Percentiles rank a stretch among this genome's conserved stretches.
phyloP scores from a whole-genome alignment of 2,329 filamentous ascomycete species.

The Aspergillus sojae region DNA sequence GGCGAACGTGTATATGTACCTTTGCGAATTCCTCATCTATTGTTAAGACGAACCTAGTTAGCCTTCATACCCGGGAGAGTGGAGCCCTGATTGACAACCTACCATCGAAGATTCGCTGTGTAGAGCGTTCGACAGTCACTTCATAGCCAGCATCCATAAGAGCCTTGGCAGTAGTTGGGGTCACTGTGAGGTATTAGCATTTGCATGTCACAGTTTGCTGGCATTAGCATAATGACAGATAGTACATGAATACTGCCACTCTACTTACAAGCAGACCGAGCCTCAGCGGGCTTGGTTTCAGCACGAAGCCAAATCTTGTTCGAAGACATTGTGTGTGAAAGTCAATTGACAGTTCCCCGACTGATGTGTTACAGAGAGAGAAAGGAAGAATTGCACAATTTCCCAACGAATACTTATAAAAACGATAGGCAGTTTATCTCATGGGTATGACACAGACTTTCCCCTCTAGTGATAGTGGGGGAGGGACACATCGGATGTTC shows the following conservation, averaged over 20 bases:
- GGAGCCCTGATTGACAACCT: constrained; percentile 14
- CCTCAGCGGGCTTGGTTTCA: constrained; percentile 62
- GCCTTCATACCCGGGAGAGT: background rate
- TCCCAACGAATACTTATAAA: constrained; percentile 1
- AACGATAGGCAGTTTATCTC: constrained; percentile 13
- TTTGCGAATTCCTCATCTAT: constrained; percentile 40
- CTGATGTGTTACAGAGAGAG: constrained; percentile 2
- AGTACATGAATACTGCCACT: background rate
- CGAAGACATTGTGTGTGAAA: constrained; percentile 25
- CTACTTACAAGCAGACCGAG: constrained; percentile 53
- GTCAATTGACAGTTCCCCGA: constrained; percentile 16
- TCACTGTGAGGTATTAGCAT: constrained; percentile 38
- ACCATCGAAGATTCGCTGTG: constrained; percentile 63
- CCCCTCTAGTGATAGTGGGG: constrained; percentile 34
- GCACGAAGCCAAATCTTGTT: constrained; percentile 59
- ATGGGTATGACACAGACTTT: constrained; percentile 30
- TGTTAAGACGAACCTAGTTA: constrained; percentile 9
- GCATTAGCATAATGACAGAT: background rate
- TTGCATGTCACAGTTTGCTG: background rate
- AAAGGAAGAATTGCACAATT: constrained; percentile 9
- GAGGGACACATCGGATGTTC: constrained; percentile 20
- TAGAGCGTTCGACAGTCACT: constrained; percentile 68
- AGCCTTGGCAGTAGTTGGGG: constrained; percentile 58
- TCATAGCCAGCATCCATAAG: constrained; percentile 71
- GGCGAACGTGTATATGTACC: constrained; percentile 22